Evolutionary conservation across 1,284 basidiomycete species (phyloP), one percentile per base, ranked within the genome.

Genomic region (Leccinum idahoense): DNA sequence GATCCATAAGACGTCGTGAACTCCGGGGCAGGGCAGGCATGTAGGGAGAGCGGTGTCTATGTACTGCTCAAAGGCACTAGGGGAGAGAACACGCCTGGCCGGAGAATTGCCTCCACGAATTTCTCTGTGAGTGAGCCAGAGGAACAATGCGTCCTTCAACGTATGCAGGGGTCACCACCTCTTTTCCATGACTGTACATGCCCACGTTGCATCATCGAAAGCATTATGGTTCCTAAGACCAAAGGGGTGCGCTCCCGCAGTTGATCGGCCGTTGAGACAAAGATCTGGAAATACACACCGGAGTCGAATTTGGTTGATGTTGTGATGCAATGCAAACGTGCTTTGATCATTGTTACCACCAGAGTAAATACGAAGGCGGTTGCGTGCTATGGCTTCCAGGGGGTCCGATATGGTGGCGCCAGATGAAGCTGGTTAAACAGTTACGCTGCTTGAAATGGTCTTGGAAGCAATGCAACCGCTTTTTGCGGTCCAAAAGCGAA

Each of bases 41-140:
- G 26, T 26, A 26, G 26, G 26, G 26, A 26, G 26, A 26, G 26
- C 26, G 26, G 26, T 26, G 26, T 26, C 26, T 26, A 26, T 26
- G 26, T 26, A 26, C 26, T 26, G 26, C 26, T 26, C 26, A 26
- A 26, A 26, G 26, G 26, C 26, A 26, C 26, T 41, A 90, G 77
- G 1, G 85, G 80, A 4, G 95, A 95, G 76, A 96, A 97, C 60
- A 92, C 82, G 20, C 93, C 93, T 0, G 95, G 94, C 53, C 88
- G 82, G 80, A 95, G 86, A 65, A 96, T 82, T 57, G 89, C 92
- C 61, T 87, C 82, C 70, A 94, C 82, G 75, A 94, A 95, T 63
- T 88, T 88, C 63, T 88, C 86, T 0, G 88, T 78, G 78, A 93
- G 77, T 1, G 92, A 90, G 15, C 83, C 89, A 57, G 83, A 82